These are phyloP conservation scores for Dothideomycetes sp. DNA, from an alignment of 2,329 filamentous ascomycete genomes.

Conservation along the genomic window DNA sequence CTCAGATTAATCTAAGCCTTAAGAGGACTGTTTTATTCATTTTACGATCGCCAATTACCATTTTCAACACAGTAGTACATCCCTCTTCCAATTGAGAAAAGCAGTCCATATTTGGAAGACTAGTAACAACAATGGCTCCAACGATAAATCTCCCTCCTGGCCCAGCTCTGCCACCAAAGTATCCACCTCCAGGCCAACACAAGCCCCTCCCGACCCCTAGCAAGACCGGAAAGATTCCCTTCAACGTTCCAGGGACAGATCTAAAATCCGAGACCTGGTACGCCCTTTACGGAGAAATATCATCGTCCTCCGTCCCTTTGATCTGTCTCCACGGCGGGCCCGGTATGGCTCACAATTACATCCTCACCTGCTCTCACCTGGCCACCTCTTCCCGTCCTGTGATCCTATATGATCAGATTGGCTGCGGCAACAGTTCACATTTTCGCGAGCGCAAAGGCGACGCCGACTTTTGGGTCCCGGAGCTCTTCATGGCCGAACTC, in stretches of 20 bases:
- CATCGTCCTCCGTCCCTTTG: constrained; percentile 18
- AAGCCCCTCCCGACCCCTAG: constrained; percentile 15
- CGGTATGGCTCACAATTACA: constrained; percentile 29
- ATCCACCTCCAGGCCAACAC: constrained; percentile 12
- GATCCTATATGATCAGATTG: constrained; percentile 45
- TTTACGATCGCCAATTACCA: too few species aligned
- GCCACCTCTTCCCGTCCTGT: constrained; percentile 24
- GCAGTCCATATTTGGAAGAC: too few species aligned
- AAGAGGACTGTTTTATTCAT: too few species aligned
- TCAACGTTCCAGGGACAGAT: constrained; percentile 22
- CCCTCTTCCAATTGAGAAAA: too few species aligned
- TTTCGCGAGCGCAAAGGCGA: constrained; percentile 35
- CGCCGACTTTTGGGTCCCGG: constrained; percentile 35
- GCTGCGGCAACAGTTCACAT: constrained; percentile 38
- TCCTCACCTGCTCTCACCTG: constrained; percentile 27
- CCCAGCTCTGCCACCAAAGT: neutral
- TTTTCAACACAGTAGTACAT: too few species aligned
- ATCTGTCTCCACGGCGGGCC: constrained; percentile 36
- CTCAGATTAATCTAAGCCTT: too few species aligned
- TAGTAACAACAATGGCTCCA: too few species aligned
- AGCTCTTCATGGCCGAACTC: constrained; percentile 39
- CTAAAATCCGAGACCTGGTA: constrained; percentile 29
- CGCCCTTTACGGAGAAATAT: constrained; percentile 26
- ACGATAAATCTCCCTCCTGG: neutral
- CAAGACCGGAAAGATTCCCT: constrained; percentile 19